A percentile compares a stretch with the other conserved stretches of the same genome.
phyloP scores from a whole-genome alignment of 768 basidiomycete genomes.

The Leccinum sublutescens region DNA sequence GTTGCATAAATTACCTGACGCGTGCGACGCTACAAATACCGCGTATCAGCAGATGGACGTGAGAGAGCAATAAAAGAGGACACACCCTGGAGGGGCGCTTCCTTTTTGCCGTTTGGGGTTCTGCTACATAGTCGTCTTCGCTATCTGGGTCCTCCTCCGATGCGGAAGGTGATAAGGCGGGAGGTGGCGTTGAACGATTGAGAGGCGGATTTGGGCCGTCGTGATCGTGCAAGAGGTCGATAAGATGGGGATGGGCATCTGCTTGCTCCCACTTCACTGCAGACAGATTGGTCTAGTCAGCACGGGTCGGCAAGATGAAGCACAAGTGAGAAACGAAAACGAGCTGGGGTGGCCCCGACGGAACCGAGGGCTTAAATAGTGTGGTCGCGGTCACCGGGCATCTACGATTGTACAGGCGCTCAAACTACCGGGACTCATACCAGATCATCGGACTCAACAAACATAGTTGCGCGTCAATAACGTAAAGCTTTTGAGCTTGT shows the following conservation, averaged over 20 bases:
- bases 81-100: constrained; percentile 45
- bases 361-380: constrained; percentile 12
- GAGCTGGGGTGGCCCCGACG: background rate
- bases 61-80: constrained; percentile 16
- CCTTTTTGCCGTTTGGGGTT: constrained; percentile 33
- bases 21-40: constrained; percentile 40
- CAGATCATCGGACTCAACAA: constrained; percentile 38
- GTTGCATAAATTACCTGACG: constrained; percentile 40
- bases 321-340: constrained; percentile 15
- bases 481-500: constrained; percentile 35
- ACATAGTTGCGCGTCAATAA: constrained; percentile 34
- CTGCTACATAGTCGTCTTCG: constrained; percentile 72
- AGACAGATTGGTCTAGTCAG: constrained; percentile 31
- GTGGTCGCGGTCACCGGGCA: constrained; percentile 13
- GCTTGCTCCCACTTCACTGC: constrained; percentile 75
- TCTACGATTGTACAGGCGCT: constrained; percentile 30
- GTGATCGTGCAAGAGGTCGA: constrained; percentile 18
- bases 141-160: constrained; percentile 52
- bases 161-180: constrained; percentile 39
- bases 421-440: constrained; percentile 33
- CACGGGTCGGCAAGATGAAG: constrained; percentile 18
- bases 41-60: constrained; percentile 12
- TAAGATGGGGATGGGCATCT: constrained; percentile 51
- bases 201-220: constrained; percentile 20
- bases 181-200: constrained; percentile 28